A percentile compares a stretch with the other conserved stretches of the same genome.
Conservation (phyloP, 108 stramenopile genomes). For the Mayamaea pseudoterrestris region DNA sequence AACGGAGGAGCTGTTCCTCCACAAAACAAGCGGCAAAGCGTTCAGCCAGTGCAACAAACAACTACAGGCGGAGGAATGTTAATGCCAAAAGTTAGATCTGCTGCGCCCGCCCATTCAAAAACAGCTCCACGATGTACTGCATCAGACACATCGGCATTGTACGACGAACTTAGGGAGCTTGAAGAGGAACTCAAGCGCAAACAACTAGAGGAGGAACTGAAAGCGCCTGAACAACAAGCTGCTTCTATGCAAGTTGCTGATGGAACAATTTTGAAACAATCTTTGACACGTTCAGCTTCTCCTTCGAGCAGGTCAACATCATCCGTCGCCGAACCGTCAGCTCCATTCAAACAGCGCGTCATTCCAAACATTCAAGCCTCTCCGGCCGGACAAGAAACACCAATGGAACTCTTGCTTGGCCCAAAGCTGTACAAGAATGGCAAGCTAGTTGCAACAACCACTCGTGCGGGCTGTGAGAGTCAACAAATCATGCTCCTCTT, state of each 20-base stretch:
- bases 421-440: constrained; percentile 1
- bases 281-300: not conserved
- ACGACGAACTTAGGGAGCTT: not conserved
- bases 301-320: not conserved
- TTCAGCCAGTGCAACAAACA: not conserved
- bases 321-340: not conserved
- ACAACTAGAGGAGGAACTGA: not conserved
- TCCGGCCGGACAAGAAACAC: constrained; percentile 7
- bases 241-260: not conserved
- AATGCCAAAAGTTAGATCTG: not conserved
- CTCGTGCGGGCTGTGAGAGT: not conserved
- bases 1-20: not conserved
- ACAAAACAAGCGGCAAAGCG: not conserved
- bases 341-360: not conserved
- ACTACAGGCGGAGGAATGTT: not conserved
- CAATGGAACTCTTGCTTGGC: constrained; percentile 4
- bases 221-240: not conserved
- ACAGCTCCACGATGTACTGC: not conserved
- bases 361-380: constrained; percentile 2
- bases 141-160: not conserved
- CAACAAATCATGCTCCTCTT: constrained; percentile 1
- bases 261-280: not conserved
- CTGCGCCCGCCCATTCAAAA: not conserved
- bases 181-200: not conserved
- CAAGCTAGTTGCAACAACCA: not conserved